Evolutionary conservation across 225 moss, liverwort and hornwort species (phyloP), one percentile per base, ranked within the genome.

Genomic region (Rhytidiadelphus loreus): DNA sequence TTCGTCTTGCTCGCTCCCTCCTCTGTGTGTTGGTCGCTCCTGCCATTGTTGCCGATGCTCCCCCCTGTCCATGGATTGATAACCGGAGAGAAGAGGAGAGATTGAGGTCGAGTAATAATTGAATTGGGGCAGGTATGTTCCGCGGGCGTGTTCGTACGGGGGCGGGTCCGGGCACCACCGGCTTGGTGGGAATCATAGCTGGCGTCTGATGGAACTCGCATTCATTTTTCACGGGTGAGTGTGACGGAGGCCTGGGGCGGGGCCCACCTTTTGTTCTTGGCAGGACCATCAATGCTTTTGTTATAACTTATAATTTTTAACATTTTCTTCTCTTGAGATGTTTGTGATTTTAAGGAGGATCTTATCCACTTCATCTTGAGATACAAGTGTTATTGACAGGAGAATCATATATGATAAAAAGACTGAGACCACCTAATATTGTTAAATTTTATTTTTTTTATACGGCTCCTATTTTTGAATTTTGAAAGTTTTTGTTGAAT

Each of bases 81-180:
- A 72, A 32, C 89, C 80, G 80, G 80, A 14, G 6, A 19, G 2
- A 41, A 10, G 10, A 16, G 15, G 35, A 26, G 43, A 83, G 32
- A 52, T 69, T 25, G 62, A 71, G 41, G 85, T 72, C 80, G 48
- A 9, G 80, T 89, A 89, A 89, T 89, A 89, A 89, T 89, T 89
- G 89, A 89, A 71, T 62, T 6, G 1, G 4, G 53, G 29, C 16
- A 63, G 89, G 85, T 85, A 85, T 63, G 9, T 41, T 12, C 43
- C 7, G 24, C 7, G 50, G 21, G 24, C 4, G 84, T 8, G 43
- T 78, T 50, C 68, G 69, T 85, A 62, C 77, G 41, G 30, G 68
- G 44, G 12, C 66, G 84, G 84, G 87, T 61, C 87, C 87, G 82
- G 87, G 87, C 41, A 61, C 87, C 81, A 41, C 80, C 26, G 69